phyloP scores from a whole-genome alignment of 768 basidiomycete species.

The Podaxis rugospora region DNA sequence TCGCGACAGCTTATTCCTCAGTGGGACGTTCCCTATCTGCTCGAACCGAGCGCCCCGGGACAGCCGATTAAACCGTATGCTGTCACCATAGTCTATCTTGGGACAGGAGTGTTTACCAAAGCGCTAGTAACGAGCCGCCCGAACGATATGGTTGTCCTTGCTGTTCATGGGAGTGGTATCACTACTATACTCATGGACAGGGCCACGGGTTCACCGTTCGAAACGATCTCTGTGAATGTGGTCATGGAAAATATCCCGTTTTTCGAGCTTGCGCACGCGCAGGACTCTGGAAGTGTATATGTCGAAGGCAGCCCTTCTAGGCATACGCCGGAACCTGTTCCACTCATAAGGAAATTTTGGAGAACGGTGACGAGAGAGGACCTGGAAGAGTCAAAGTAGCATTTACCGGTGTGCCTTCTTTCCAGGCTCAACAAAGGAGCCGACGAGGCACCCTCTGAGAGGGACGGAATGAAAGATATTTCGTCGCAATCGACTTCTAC shows the following conservation, averaged over 20 bases:
- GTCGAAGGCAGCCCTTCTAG: not conserved
- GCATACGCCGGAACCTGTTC: not conserved
- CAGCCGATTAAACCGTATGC: not conserved
- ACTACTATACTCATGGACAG: conserved; percentile 18
- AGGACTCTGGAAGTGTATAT: not conserved
- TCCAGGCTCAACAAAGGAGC: no score
- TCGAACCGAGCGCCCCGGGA: not conserved
- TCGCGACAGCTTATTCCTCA: not conserved
- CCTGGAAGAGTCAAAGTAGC: not conserved
- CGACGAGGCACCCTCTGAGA: no score
- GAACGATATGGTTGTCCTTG: conserved; percentile 12
- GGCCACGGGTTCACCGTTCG: not conserved
- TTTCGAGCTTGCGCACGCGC: conserved; percentile 10
- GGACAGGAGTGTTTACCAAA: conserved; percentile 1
- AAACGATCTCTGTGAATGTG: conserved; percentile 8
- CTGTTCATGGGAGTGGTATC: conserved; percentile 15
- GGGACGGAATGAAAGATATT: no score
- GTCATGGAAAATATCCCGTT: conserved; percentile 19
- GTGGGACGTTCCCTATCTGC: not conserved
- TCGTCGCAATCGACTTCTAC: no score
- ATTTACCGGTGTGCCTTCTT: not conserved
- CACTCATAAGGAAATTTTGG: not conserved
- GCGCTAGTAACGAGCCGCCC: conserved; percentile 3
- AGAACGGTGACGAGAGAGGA: not conserved
- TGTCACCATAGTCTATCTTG: conserved; percentile 7